Evolutionary conservation across 768 basidiomycete genomes (phyloP).

Genomic region (Aureoboletus auriporus): DNA sequence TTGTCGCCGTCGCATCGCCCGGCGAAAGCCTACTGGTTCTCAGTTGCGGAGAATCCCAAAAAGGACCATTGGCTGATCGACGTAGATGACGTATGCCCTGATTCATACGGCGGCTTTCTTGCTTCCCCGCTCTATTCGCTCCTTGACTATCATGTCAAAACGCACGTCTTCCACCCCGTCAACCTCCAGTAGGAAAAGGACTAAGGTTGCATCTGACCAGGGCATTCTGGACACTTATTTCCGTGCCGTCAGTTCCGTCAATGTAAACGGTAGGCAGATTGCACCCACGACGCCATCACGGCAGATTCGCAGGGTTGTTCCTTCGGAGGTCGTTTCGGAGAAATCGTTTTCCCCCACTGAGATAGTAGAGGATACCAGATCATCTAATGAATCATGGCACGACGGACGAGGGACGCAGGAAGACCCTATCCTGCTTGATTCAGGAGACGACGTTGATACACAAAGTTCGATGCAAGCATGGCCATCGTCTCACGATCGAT

Average conservation of each 20-base stretch:
- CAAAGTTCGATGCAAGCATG: slow-evolving; percentile 7
- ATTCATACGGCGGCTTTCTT: slow-evolving; percentile 10
- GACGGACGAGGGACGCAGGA: slow-evolving; percentile 22
- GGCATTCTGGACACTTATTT: slow-evolving; percentile 26
- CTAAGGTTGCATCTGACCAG: slow-evolving; percentile 17
- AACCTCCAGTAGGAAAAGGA: slow-evolving; percentile 16
- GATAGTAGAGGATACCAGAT: not conserved
- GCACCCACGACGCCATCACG: slow-evolving; percentile 10
- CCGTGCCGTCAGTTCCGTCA: slow-evolving; percentile 10
- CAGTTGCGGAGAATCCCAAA: slow-evolving; percentile 13
- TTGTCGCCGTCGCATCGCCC: no score
- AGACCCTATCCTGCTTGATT: slow-evolving; percentile 24
- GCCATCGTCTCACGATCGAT: slow-evolving; percentile 13
- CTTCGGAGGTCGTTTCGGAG: slow-evolving; percentile 16
- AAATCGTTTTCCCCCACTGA: slow-evolving; percentile 9
- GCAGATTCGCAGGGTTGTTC: slow-evolving; percentile 12
- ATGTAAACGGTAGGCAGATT: slow-evolving; percentile 6
- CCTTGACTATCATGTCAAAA: slow-evolving; percentile 19
- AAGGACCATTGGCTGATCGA: slow-evolving; percentile 22
- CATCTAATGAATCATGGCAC: slow-evolving; percentile 12
- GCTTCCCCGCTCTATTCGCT: slow-evolving; percentile 12
- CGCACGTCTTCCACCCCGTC: slow-evolving; percentile 10
- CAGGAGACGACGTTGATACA: slow-evolving; percentile 10
- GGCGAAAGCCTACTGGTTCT: not conserved
- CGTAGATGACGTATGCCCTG: slow-evolving; percentile 21